Evolutionary conservation across 768 basidiomycete species (phyloP).

Genomic region (Dendrothele bispora): DNA sequence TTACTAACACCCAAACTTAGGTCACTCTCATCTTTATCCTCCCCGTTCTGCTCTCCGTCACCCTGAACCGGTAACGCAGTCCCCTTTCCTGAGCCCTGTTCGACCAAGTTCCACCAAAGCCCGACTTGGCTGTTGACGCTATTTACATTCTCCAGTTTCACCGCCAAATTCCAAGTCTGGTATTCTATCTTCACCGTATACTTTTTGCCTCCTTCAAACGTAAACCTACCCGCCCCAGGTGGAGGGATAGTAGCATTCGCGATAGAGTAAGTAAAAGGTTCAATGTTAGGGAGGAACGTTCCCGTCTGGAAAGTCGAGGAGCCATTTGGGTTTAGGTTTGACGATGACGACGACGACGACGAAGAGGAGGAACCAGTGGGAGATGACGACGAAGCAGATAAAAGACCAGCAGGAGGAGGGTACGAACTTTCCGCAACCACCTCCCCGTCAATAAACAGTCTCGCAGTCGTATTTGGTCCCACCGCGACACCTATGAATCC

Average conservation of each 20-base stretch:
- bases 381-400: no score
- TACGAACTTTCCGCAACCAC: constrained; percentile 16
- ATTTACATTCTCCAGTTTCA: constrained; percentile 21
- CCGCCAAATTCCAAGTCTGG: constrained; percentile 18
- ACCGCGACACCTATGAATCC: constrained; percentile 25
- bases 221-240: constrained; percentile 18
- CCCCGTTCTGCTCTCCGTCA: no score
- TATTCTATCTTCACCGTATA: constrained; percentile 21
- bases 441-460: constrained; percentile 19
- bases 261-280: constrained; percentile 10
- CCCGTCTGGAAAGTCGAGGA: no score
- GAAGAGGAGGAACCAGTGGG: constrained; percentile 8
- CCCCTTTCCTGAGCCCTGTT: constrained; percentile 8
- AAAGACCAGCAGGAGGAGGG: no score
- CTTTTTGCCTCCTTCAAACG: constrained; percentile 15
- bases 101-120: constrained; percentile 24
- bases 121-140: constrained; percentile 22
- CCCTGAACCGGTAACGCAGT: no score
- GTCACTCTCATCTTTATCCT: no score
- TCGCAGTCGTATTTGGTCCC: constrained; percentile 19
- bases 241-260: constrained; percentile 17
- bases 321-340: no score
- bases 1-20: no score
- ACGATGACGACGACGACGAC: no score
- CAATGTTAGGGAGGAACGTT: constrained; percentile 22